Percentiles rank a stretch among this genome's conserved stretches.
Evolutionary conservation across 2,329 filamentous ascomycete genomes (phyloP).

Genomic region (Colletotrichum zoysiae): DNA sequence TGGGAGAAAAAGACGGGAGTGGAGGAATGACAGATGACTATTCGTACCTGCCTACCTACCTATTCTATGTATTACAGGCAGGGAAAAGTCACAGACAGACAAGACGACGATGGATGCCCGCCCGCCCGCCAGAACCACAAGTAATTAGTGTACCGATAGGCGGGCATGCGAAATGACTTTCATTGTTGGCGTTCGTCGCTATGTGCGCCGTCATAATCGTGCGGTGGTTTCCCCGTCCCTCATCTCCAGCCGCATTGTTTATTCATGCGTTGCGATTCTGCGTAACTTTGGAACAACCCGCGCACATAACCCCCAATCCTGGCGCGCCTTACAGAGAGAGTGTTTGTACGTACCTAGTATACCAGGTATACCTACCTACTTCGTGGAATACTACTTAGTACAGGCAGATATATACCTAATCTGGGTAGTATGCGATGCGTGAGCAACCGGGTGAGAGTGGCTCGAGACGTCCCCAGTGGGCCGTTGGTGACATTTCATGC

Average conservation of each 20-base stretch:
- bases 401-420: no score
- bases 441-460: not conserved
- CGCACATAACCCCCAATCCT: constrained; percentile 30
- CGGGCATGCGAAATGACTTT: constrained; percentile 17
- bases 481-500: constrained; percentile 23
- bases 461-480: not conserved
- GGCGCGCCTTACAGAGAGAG: not conserved
- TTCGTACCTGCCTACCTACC: no score
- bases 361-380: no score
- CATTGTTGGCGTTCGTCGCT: constrained; percentile 2
- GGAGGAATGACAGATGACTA: constrained; percentile 11
- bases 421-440: no score
- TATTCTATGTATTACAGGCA: not conserved
- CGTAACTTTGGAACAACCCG: not conserved
- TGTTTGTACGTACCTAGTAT: not conserved
- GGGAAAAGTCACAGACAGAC: not conserved
- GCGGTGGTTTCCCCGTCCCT: constrained; percentile 16
- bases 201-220: constrained; percentile 2
- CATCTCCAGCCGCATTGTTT: constrained; percentile 41
- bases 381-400: no score
- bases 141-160: not conserved
- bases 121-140: not conserved
- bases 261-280: constrained; percentile 32
- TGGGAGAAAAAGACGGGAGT: constrained; percentile 1
- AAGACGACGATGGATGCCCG: constrained; percentile 1